Conservation (phyloP, 2,329 filamentous ascomycete species). For the Colletotrichum tropicicola region DNA sequence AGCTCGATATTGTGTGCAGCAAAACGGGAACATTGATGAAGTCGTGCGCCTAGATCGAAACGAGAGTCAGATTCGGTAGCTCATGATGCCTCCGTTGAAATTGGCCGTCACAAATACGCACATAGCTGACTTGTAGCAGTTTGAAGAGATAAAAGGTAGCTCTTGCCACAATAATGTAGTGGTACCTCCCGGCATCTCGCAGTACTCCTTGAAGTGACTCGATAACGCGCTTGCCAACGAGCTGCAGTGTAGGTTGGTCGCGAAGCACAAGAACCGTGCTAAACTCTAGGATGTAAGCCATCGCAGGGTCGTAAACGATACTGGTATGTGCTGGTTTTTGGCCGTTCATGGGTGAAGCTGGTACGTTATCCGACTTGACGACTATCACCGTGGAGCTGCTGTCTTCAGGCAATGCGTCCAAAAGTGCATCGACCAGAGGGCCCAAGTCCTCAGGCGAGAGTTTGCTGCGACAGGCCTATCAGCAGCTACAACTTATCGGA, state of each 20-base stretch:
- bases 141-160: slow-evolving; percentile 87
- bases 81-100: too few relatives aligned
- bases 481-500: neutral
- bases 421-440: slow-evolving; percentile 70
- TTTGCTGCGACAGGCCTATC: slow-evolving; percentile 39
- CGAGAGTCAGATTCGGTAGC: neutral
- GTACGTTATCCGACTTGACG: slow-evolving; percentile 85
- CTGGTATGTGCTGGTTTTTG: slow-evolving; percentile 62
- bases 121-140: slow-evolving; percentile 84
- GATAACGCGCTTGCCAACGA: slow-evolving; percentile 81
- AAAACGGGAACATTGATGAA: slow-evolving; percentile 93
- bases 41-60: slow-evolving; percentile 74
- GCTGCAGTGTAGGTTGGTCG: slow-evolving; percentile 75
- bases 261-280: slow-evolving; percentile 83
- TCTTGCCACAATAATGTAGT: slow-evolving; percentile 84
- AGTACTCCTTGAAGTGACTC: slow-evolving; percentile 84
- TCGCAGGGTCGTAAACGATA: slow-evolving; percentile 81
- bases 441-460: slow-evolving; percentile 47
- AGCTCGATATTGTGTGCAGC: slow-evolving; percentile 88
- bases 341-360: slow-evolving; percentile 68
- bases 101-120: slow-evolving; percentile 54
- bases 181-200: slow-evolving; percentile 80
- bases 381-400: slow-evolving; percentile 80
- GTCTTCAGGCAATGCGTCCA: slow-evolving; percentile 89
- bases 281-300: slow-evolving; percentile 92